These are phyloP conservation scores for Kazachstania kunashirensis DNA, from an alignment of 805 yeast genomes.

Conservation along the genomic window DNA sequence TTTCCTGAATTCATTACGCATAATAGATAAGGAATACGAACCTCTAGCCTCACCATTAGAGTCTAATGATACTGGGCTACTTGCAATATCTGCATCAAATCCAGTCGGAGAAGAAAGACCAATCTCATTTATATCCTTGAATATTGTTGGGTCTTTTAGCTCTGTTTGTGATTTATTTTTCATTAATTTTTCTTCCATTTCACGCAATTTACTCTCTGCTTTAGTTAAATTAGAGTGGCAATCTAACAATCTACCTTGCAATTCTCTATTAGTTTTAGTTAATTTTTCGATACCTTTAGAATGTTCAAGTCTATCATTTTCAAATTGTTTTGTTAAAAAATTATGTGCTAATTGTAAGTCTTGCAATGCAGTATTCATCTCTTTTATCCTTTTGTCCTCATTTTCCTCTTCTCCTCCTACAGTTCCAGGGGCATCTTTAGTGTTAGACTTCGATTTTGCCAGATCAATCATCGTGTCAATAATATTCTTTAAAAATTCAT, in stretches of 20 bases:
- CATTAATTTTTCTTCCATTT: slow-evolving; percentile 31
- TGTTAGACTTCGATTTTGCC: not conserved
- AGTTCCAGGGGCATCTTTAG: not conserved
- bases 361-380: slow-evolving; percentile 47
- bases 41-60: not conserved
- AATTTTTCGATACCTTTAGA: slow-evolving; percentile 43
- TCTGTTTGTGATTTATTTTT: slow-evolving; percentile 21
- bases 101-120: not conserved
- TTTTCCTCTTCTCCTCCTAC: not conserved
- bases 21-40: slow-evolving; percentile 40
- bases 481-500: slow-evolving; percentile 23
- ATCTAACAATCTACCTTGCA: slow-evolving; percentile 43
- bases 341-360: slow-evolving; percentile 66
- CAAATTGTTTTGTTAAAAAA: slow-evolving; percentile 57
- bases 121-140: not conserved
- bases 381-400: slow-evolving; percentile 9
- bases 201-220: slow-evolving; percentile 28
- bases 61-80: not conserved
- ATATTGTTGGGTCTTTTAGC: not conserved
- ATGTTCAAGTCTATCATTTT: slow-evolving; percentile 52
- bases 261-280: slow-evolving; percentile 38
- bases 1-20: slow-evolving; percentile 61
- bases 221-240: slow-evolving; percentile 24
- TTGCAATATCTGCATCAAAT: not conserved
- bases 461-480: slow-evolving; percentile 19